Conservation (phyloP, 805 yeast genomes). For the Saturnispora silvae region DNA sequence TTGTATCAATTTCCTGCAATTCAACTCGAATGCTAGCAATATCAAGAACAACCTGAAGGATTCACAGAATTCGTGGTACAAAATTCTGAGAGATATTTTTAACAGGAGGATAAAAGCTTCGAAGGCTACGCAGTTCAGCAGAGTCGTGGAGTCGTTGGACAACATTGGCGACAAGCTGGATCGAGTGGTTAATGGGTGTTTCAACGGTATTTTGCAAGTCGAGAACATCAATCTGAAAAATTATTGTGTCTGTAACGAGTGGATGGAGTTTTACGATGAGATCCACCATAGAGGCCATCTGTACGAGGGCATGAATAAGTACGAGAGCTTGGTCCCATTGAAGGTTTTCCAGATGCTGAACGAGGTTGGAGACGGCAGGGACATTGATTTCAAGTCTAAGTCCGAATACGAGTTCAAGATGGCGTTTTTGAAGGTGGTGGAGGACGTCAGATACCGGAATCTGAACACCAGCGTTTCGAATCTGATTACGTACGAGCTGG, state of each 20-base stretch:
- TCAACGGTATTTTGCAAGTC: slow-evolving; percentile 38
- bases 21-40: slow-evolving; percentile 24
- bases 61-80: slow-evolving; percentile 53
- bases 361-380: neutral
- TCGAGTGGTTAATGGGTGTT: slow-evolving; percentile 62
- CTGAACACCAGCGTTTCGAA: neutral
- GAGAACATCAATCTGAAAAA: slow-evolving; percentile 37
- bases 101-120: slow-evolving; percentile 35
- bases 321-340: neutral
- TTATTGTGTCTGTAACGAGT: slow-evolving; percentile 26
- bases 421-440: neutral
- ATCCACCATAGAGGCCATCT: neutral
- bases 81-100: slow-evolving; percentile 53
- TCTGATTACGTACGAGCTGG: neutral
- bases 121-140: slow-evolving; percentile 39
- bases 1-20: slow-evolving; percentile 75
- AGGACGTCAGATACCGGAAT: neutral
- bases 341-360: neutral
- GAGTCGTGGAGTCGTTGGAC: slow-evolving; percentile 25
- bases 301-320: no score
- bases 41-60: slow-evolving; percentile 36
- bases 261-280: slow-evolving; percentile 18
- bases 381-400: neutral
- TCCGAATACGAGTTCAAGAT: neutral
- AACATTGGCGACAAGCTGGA: slow-evolving; percentile 42